Conservation (phyloP, 352 stramenopile genomes). For the Phytopythium ostracodes region DNA sequence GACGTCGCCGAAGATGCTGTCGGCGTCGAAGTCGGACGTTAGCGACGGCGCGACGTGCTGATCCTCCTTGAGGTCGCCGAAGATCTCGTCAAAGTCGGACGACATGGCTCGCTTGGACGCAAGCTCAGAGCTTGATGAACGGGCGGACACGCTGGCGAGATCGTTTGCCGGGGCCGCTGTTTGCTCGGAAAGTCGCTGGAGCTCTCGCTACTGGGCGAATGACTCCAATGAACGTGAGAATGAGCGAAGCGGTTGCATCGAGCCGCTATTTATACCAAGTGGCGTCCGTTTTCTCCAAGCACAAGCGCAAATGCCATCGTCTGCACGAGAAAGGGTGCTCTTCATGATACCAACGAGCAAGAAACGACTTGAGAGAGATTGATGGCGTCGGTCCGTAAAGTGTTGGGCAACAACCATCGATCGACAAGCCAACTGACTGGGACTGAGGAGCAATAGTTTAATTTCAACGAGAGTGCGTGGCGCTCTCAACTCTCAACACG, state of each 20-base stretch:
- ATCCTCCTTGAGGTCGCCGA: slow-evolving; percentile 69
- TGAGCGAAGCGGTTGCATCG: not conserved
- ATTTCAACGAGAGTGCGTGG: not conserved
- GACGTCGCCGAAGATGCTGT: slow-evolving; percentile 43
- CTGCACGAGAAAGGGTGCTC: not conserved
- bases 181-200: not conserved
- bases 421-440: not conserved
- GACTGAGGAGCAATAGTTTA: not conserved
- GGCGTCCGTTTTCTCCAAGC: not conserved
- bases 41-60: slow-evolving; percentile 38
- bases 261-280: not conserved
- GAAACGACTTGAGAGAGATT: not conserved
- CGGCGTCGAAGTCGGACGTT: slow-evolving; percentile 44
- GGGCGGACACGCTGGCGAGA: too few species aligned
- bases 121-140: too few species aligned
- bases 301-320: too few species aligned
- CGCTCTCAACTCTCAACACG: not conserved
- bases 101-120: slow-evolving; percentile 8
- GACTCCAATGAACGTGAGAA: not conserved
- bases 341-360: not conserved
- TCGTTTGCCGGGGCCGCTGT: too few species aligned
- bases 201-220: not conserved
- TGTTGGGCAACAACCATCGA: too few species aligned
- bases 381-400: too few species aligned
- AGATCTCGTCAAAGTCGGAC: slow-evolving; percentile 80